Base-by-base conservation (phyloP, 768 basidiomycete species). In the Tylopilus balloui region DNA sequence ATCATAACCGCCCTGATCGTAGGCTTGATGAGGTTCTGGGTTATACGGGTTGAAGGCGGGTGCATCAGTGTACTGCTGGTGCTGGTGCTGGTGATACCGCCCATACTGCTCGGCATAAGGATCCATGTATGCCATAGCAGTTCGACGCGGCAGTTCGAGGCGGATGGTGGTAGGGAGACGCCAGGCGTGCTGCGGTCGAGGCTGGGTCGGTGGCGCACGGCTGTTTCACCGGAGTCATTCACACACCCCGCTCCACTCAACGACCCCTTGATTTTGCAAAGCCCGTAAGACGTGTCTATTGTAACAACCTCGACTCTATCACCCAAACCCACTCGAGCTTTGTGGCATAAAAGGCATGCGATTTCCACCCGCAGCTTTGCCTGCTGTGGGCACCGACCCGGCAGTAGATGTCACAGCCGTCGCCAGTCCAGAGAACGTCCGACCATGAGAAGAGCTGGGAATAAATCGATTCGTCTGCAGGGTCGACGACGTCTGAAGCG, bases 321-420 rank as follows among this genome's bases (percentile, higher is more conserved):
- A 71, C 37, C 67, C 61, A 51, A 70, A 66, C 35, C 62, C 64
- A 23, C 59, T 65, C 31, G 66, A 51, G 32, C 55, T 45, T 21
- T 69, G 68, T 24, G 72, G 73, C 31, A 77, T 59, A 61, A 85
- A 85, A 35, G 81, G 78, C 52, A 71, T 69, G 57, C 82, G 73
- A 50, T 85, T 82, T 45, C 67, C 69, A 35, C 68, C 63, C 19
- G 68, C 64, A 28, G 62, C 53, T 34, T 47, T 57, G 24, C 48
- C 29, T 42, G 29, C 27, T n/a, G n/a, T n/a, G 9, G 42, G 4
- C 37, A 39, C 17, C 52, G 44, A 56, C 25, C 59, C 52, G n/a
- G 61, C n/a, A n/a, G n/a, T 51, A 21, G 69, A 55, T 42, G 58
- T 63, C n/a, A 60, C 61, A 28, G 39, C 29, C 12, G 55, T 31